Evolutionary conservation across 164 flowering plant species (phyloP).

Genomic region (Piper longum): DNA sequence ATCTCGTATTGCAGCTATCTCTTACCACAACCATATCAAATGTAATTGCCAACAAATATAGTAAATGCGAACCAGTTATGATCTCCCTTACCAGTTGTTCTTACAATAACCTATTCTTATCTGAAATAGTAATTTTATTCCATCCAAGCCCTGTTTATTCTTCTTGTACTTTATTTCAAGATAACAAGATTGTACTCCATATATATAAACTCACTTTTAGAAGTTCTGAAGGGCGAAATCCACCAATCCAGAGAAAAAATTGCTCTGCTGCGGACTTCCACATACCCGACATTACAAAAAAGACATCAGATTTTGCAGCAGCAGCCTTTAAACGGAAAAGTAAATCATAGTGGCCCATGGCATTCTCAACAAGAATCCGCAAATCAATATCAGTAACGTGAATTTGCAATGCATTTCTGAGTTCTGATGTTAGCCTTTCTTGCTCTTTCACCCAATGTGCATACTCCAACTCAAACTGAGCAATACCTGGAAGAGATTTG

Average conservation of each 20-base stretch:
- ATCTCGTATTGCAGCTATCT: too few species aligned
- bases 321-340: slow-evolving; percentile 68
- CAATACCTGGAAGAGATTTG: slow-evolving; percentile 36
- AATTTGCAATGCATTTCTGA: slow-evolving; percentile 52
- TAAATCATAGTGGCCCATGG: slow-evolving; percentile 56
- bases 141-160: too few species aligned
- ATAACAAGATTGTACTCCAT: too few species aligned
- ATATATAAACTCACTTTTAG: slow-evolving; percentile 34
- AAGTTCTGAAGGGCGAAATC: slow-evolving; percentile 91
- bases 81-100: background rate
- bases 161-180: too few species aligned
- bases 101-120: too few species aligned
- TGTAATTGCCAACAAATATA: background rate
- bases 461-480: slow-evolving; percentile 69
- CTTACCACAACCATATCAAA: background rate
- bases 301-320: slow-evolving; percentile 78
- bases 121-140: too few species aligned
- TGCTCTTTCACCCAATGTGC: slow-evolving; percentile 83
- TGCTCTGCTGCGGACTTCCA: slow-evolving; percentile 84
- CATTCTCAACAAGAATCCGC: slow-evolving; percentile 45
- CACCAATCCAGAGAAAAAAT: slow-evolving; percentile 91
- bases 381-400: slow-evolving; percentile 29
- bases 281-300: slow-evolving; percentile 79
- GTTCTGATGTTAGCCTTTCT: slow-evolving; percentile 34
- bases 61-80: background rate